A percentile compares a stretch with the other conserved stretches of the same genome.
phyloP scores from a whole-genome alignment of 768 basidiomycete species.

The Trametes coccinea region DNA sequence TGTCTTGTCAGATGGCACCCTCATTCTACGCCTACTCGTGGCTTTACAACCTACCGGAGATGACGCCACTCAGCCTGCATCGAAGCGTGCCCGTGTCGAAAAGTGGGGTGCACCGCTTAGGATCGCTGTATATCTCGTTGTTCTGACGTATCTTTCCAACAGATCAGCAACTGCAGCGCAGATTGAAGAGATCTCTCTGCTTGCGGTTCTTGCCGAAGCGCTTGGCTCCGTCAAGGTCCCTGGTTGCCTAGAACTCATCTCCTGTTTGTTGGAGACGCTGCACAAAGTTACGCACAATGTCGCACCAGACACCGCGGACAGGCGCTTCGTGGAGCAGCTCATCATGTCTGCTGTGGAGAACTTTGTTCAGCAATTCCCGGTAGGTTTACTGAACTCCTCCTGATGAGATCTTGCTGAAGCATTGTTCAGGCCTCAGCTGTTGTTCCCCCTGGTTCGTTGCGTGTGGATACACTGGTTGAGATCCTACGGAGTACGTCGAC shows the following conservation, averaged over 20 bases:
- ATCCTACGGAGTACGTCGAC: conserved; percentile 68
- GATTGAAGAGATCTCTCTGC: conserved; percentile 44
- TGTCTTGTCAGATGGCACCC: conserved; percentile 48
- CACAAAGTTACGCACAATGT: conserved; percentile 61
- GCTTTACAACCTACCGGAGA: conserved; percentile 47
- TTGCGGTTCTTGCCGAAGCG: conserved; percentile 69
- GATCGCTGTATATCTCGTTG: too few species aligned
- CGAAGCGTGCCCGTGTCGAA: conserved; percentile 65
- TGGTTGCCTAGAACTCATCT: conserved; percentile 71
- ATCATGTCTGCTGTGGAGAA: conserved; percentile 80
- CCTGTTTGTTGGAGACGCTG: conserved; percentile 70
- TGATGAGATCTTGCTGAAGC: not conserved
- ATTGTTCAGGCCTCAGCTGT: conserved; percentile 50
- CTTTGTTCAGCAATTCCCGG: conserved; percentile 56
- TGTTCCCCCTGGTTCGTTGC: conserved; percentile 56
- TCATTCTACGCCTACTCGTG: conserved; percentile 55
- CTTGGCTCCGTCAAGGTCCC: conserved; percentile 63
- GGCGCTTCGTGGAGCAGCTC: conserved; percentile 79
- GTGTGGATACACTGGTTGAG: conserved; percentile 85
- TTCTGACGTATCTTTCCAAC: not conserved
- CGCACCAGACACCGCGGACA: conserved; percentile 57
- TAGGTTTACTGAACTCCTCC: conserved; percentile 31
- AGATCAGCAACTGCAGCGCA: conserved; percentile 29
- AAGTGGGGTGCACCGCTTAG: conserved; percentile 41
- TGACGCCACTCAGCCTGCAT: conserved; percentile 47